These are phyloP conservation scores for Uromyces viciae-fabae DNA, from an alignment of 1,284 basidiomycete species.

Conservation along the genomic window DNA sequence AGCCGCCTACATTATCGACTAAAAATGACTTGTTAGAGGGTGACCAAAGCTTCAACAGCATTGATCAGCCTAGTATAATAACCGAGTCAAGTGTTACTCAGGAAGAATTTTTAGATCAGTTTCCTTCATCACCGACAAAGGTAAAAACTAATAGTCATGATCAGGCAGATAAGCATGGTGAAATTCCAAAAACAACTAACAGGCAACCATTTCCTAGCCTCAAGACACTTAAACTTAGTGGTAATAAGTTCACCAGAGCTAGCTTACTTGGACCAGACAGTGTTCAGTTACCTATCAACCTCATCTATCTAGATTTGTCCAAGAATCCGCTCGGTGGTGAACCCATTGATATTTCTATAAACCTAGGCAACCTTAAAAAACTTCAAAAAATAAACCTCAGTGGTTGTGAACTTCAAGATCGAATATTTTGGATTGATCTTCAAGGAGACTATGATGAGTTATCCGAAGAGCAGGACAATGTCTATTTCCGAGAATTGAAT, in stretches of 20 bases:
- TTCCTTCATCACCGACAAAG: constrained; percentile 29
- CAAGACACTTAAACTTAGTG: background rate
- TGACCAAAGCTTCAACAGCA: constrained; percentile 22
- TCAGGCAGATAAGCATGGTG: background rate
- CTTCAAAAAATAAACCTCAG: constrained; percentile 24
- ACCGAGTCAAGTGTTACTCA: constrained; percentile 10
- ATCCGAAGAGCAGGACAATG: background rate
- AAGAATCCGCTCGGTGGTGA: constrained; percentile 23
- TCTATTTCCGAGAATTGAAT: background rate
- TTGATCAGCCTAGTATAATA: constrained; percentile 16
- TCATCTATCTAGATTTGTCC: constrained; percentile 24
- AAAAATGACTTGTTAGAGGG: background rate
- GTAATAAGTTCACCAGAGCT: constrained; percentile 6
- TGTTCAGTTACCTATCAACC: constrained; percentile 10
- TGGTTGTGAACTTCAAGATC: constrained; percentile 28
- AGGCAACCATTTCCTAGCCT: constrained; percentile 15
- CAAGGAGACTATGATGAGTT: constrained; percentile 38
- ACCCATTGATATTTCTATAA: constrained; percentile 16
- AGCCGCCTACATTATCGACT: background rate
- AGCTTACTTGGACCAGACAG: constrained; percentile 22
- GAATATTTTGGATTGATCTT: constrained; percentile 32
- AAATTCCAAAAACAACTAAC: background rate
- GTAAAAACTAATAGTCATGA: background rate
- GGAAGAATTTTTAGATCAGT: constrained; percentile 32
- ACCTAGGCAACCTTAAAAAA: constrained; percentile 2